phyloP scores from a whole-genome alignment of 2,329 filamentous ascomycete species.

The Pseudogymnoascus sp. region DNA sequence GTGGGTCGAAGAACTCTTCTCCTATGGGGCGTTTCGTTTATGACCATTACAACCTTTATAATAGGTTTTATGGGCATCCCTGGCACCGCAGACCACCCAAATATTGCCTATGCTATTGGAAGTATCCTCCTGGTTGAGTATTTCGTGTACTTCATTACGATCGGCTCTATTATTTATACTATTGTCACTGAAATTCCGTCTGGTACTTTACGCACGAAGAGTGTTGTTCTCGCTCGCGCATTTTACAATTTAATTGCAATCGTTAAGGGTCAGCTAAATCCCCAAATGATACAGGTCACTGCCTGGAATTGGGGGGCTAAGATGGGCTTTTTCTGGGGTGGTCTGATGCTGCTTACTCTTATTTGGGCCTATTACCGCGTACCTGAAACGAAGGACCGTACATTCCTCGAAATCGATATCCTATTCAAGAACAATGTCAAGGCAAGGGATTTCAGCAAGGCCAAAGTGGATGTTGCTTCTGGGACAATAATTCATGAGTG shows the following conservation, averaged over 20 bases:
- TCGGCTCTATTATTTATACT: not conserved
- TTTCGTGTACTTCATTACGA: not conserved
- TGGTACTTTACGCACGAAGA: conserved; percentile 38
- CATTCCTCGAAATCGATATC: conserved; percentile 36
- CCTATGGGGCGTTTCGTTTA: no score
- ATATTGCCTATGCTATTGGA: not conserved
- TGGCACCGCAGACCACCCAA: conserved; percentile 26
- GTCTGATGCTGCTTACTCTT: conserved; percentile 28
- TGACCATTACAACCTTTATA: no score
- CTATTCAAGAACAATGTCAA: conserved; percentile 34
- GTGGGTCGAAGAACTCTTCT: no score
- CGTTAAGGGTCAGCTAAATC: conserved; percentile 24
- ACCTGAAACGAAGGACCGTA: conserved; percentile 36
- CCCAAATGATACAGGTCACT: conserved; percentile 19
- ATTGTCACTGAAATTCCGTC: not conserved
- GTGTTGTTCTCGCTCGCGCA: conserved; percentile 31
- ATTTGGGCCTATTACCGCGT: conserved; percentile 38
- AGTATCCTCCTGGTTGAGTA: not conserved
- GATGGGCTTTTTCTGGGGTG: conserved; percentile 36
- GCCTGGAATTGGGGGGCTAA: conserved; percentile 29
- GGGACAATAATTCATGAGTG: not conserved
- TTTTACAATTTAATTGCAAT: conserved; percentile 33
- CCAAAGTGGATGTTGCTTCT: conserved; percentile 24
- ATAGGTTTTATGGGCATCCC: conserved; percentile 44
- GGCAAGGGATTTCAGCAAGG: conserved; percentile 32